A percentile compares a stretch with the other conserved stretches of the same genome.
phyloP scores from a whole-genome alignment of 495 filamentous ascomycete species.

The Aspergillus leporis region DNA sequence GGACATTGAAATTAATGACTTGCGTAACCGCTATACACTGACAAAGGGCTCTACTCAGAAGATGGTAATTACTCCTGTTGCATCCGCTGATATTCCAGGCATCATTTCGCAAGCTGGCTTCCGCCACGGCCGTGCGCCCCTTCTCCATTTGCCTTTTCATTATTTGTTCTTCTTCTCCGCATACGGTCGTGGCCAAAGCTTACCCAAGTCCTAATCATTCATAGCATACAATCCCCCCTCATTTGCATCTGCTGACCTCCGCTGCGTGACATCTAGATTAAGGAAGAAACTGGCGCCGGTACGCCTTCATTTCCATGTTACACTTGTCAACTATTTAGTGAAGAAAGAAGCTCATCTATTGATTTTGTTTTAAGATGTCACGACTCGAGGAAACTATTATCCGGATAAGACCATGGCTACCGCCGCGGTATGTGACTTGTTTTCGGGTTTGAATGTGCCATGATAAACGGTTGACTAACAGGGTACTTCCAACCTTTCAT shows the following conservation, averaged over 20 bases:
- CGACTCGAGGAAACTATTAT: constrained; percentile 92
- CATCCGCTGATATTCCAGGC: constrained; percentile 80
- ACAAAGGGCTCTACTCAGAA: constrained; percentile 98
- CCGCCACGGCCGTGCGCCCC: constrained; percentile 38
- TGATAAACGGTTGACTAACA: neutral
- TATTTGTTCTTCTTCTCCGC: constrained; percentile 32
- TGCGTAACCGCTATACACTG: constrained; percentile 95
- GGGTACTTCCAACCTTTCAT: constrained; percentile 10
- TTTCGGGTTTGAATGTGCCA: neutral
- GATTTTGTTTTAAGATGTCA: constrained; percentile 86
- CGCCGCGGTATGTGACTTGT: constrained; percentile 67
- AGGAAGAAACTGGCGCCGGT: constrained; percentile 99
- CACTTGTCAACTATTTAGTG: constrained; percentile 48
- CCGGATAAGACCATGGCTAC: constrained; percentile 98
- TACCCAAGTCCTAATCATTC: constrained; percentile 65
- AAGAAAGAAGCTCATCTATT: constrained; percentile 61
- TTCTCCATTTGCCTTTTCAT: constrained; percentile 28
- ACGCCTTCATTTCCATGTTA: constrained; percentile 64
- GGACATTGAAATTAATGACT: constrained; percentile 97
- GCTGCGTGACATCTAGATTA: constrained; percentile 94
- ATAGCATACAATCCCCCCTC: constrained; percentile 73
- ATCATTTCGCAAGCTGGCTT: constrained; percentile 37
- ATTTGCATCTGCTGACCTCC: constrained; percentile 97
- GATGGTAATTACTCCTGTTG: constrained; percentile 92
- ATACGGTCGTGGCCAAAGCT: constrained; percentile 75